Conservation (phyloP, 257 asterid genomes). For the Solanum microdontum region DNA sequence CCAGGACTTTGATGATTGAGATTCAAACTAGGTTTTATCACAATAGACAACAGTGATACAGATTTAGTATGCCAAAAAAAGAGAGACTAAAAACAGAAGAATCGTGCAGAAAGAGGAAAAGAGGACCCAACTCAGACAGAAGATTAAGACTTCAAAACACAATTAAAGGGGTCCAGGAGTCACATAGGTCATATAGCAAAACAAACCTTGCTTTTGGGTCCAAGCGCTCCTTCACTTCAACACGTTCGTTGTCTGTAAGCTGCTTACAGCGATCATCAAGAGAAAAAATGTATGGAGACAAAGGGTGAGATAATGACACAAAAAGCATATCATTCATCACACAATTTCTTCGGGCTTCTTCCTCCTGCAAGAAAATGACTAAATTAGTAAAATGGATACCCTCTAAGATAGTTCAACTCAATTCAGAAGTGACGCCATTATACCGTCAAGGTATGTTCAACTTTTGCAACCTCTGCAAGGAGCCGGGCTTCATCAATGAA, state of each 20-base stretch:
- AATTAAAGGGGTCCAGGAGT: neutral
- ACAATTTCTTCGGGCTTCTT: slow-evolving; percentile 84
- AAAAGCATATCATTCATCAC: slow-evolving; percentile 84
- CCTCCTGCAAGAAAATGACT: slow-evolving; percentile 47
- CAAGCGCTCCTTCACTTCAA: slow-evolving; percentile 46
- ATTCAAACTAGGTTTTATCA: neutral
- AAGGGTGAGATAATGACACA: slow-evolving; percentile 67
- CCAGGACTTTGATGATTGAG: slow-evolving; percentile 3
- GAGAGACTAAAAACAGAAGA: neutral
- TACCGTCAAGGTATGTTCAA: slow-evolving; percentile 93
- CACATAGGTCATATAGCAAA: slow-evolving; percentile 4
- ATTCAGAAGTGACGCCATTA: neutral
- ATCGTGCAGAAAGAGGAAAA: neutral
- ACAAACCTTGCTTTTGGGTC: slow-evolving; percentile 90
- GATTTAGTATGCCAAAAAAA: neutral
- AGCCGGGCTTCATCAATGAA: slow-evolving; percentile 89
- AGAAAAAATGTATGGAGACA: slow-evolving; percentile 84
- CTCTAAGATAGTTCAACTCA: neutral
- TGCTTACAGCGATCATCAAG: slow-evolving; percentile 85
- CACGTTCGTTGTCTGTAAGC: slow-evolving; percentile 43
- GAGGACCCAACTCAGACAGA: neutral
- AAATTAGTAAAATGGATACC: neutral
- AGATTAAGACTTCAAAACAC: neutral
- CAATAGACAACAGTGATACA: neutral
- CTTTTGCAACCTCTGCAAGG: slow-evolving; percentile 75